Evolutionary conservation across 805 yeast genomes (phyloP), one percentile per base, ranked within the genome.

Genomic region (Spathaspora sp.): DNA sequence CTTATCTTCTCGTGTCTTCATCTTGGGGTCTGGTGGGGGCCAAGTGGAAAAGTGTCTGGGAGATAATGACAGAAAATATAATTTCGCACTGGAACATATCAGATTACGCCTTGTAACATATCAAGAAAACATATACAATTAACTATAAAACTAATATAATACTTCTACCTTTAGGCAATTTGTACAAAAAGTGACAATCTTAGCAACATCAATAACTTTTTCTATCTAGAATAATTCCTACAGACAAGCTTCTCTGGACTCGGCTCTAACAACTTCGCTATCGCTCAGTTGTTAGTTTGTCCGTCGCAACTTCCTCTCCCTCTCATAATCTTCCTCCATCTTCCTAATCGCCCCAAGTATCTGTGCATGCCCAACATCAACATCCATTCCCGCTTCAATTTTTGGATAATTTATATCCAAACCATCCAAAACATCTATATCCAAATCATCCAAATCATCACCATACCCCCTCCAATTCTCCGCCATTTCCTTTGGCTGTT

Each of bases 1-100:
- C 60, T 78, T 85, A 20, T 92, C 87, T 52, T 87, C 93, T n/a
- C 85, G 18, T 31, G 85, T 79, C 42, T 86, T 91, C 96, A 89
- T 89, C 20, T 20, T n/a, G 7, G 7, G 3, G 5, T 14, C 8
- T 16, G 10, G 23, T 40, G 12, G 5, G 35, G 10, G n/a, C 3
- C 8, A 11, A 11, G n/a, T 31, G 35, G 12, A 10, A 11, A 31
- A 10, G 35, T 14, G 12, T 31, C 17, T 23, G 26, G 6, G 6
- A 4, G 26, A 23, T 23, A 23, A 23, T 4, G 14, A 5, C 38
- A n/a, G 38, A 32, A n/a, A 12, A 32, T 32, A n/a, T 32, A 32
- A 32, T 32, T 11, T 32, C 16, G 14, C 16, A 32, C 38, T 32
- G 3, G 16, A 12, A 32, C 38, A 12, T 32, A 32, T 12, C 16